A percentile compares a stretch with the other conserved stretches of the same genome.
phyloP scores from a whole-genome alignment of 768 basidiomycete genomes.

The Agrocybe chaxingu region DNA sequence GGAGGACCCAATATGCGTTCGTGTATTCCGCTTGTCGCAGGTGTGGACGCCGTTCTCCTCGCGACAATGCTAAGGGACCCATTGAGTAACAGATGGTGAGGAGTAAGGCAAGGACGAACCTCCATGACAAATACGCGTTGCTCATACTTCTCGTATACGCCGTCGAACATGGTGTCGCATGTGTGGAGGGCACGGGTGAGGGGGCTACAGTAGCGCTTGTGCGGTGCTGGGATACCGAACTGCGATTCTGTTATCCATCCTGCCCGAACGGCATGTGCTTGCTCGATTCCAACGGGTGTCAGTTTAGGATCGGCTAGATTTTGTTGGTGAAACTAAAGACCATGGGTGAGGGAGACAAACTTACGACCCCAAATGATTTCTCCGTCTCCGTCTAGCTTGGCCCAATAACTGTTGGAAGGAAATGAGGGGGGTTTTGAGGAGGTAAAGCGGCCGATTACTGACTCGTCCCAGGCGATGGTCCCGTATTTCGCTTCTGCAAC shows the following conservation, averaged over 20 bases:
- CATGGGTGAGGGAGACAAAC: slow-evolving; percentile 21
- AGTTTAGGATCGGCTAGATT: slow-evolving; percentile 61
- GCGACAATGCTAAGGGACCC: slow-evolving; percentile 49
- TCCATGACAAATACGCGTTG: slow-evolving; percentile 49
- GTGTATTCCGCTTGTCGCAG: slow-evolving; percentile 59
- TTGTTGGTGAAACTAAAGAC: not conserved
- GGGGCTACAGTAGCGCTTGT: slow-evolving; percentile 60
- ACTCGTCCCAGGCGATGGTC: slow-evolving; percentile 60
- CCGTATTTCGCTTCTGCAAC: slow-evolving; percentile 60
- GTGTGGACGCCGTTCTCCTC: slow-evolving; percentile 69
- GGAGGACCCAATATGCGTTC: slow-evolving; percentile 40
- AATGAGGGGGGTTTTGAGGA: not conserved
- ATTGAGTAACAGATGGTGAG: not conserved
- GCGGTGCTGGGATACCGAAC: slow-evolving; percentile 46
- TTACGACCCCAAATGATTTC: slow-evolving; percentile 72
- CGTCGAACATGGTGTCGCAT: slow-evolving; percentile 47
- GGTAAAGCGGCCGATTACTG: slow-evolving; percentile 15
- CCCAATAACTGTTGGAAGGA: slow-evolving; percentile 48
- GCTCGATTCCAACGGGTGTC: slow-evolving; percentile 52
- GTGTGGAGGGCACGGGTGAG: slow-evolving; percentile 62
- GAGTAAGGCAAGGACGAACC: slow-evolving; percentile 29
- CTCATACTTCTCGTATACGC: slow-evolving; percentile 23
- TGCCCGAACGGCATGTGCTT: slow-evolving; percentile 44
- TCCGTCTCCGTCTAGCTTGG: slow-evolving; percentile 60
- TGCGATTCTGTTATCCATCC: slow-evolving; percentile 49